Conservation (phyloP, 1,284 basidiomycete species). For the Ganoderma lucidum region DNA sequence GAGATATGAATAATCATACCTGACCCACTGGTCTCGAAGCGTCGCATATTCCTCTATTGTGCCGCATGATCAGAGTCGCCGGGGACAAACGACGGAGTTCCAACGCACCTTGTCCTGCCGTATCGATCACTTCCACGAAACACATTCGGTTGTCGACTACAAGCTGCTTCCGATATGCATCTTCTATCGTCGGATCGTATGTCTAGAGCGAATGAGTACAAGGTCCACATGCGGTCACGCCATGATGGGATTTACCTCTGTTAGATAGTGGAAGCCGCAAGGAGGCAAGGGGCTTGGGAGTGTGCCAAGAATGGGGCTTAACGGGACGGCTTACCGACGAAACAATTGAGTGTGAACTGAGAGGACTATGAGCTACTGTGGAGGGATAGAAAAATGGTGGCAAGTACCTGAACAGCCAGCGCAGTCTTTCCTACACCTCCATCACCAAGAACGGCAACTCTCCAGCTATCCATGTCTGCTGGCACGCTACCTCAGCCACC, state of each 20-base stretch:
- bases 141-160: conserved; percentile 93
- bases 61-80: conserved; percentile 22
- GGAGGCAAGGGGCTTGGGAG: conserved; percentile 27
- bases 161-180: conserved; percentile 92
- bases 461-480: conserved; percentile 85
- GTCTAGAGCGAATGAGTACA: conserved; percentile 55
- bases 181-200: conserved; percentile 94
- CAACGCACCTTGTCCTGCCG: conserved; percentile 88
- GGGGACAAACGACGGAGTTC: conserved; percentile 24
- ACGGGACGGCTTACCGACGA: conserved; percentile 73
- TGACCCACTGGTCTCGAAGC: conserved; percentile 98
- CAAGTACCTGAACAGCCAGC: conserved; percentile 88
- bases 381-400: conserved; percentile 17
- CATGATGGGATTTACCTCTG: conserved; percentile 30
- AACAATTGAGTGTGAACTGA: conserved; percentile 92
- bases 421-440: conserved; percentile 99
- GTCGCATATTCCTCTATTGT: conserved; percentile 93
- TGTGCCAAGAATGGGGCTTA: conserved; percentile 30
- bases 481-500: conserved; percentile 23
- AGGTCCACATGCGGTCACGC: conserved; percentile 1
- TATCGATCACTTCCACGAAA: conserved; percentile 93
- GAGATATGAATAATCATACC: conserved; percentile 60
- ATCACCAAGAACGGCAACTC: conserved; percentile 95
- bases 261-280: conserved; percentile 26
- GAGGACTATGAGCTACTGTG: conserved; percentile 23